Conservation (phyloP, 805 yeast species). For the Yarrowia phangngaensis region DNA sequence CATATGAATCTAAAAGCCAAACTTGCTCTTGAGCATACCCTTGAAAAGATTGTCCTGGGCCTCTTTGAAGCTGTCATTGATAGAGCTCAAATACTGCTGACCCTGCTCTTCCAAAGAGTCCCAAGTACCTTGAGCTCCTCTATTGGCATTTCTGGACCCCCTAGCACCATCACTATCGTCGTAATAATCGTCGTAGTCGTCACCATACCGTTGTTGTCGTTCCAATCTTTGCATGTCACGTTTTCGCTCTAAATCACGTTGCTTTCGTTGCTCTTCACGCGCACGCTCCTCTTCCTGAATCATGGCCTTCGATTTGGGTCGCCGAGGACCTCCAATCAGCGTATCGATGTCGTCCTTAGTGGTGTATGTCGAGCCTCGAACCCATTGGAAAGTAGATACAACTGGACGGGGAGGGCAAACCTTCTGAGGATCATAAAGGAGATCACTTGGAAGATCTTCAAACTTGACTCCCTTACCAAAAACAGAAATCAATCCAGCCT, state of each 20-base stretch:
- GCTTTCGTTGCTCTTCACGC: conserved; percentile 34
- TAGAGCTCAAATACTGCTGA: conserved; percentile 44
- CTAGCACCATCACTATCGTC: conserved; percentile 26
- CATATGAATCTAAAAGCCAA: conserved; percentile 27
- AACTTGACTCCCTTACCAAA: conserved; percentile 44
- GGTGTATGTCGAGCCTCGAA: conserved; percentile 68
- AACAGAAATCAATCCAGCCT: conserved; percentile 51
- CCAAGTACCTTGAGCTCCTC: conserved; percentile 43
- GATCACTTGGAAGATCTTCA: conserved; percentile 45
- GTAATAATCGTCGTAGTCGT: conserved; percentile 8
- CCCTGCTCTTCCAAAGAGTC: conserved; percentile 47
- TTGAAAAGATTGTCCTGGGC: conserved; percentile 32
- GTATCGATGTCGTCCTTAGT: conserved; percentile 58
- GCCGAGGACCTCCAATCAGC: conserved; percentile 69
- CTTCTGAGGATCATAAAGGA: conserved; percentile 64
- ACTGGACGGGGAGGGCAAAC: conserved; percentile 75
- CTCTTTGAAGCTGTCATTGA: conserved; percentile 40
- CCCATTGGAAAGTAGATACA: conserved; percentile 78
- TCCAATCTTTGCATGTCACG: conserved; percentile 2
- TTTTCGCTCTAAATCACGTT: conserved; percentile 17
- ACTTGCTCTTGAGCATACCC: conserved; percentile 31
- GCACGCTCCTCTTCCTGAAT: conserved; percentile 35
- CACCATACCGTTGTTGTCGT: conserved; percentile 5
- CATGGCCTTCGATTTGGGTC: conserved; percentile 53
- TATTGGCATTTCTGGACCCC: conserved; percentile 36